Conservation (phyloP, 176 grass and related monocot species). For the Cenchrus americanus region DNA sequence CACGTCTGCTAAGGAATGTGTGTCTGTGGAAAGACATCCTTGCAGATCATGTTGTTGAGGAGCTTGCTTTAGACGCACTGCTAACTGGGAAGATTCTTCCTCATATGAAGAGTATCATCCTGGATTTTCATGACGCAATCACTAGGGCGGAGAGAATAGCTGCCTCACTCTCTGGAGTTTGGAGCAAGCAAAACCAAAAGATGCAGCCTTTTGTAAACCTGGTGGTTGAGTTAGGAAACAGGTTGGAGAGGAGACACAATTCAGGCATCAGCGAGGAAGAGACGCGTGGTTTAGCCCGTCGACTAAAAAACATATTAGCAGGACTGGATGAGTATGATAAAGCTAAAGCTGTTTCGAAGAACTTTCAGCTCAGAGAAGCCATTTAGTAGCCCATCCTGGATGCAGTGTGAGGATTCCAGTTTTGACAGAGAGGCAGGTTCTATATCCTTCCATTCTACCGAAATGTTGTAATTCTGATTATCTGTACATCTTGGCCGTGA, state of each 20-base stretch:
- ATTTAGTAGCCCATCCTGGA: conserved; percentile 61
- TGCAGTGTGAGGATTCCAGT: conserved; percentile 30
- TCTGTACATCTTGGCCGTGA: conserved; percentile 39
- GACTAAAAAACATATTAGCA: conserved; percentile 76
- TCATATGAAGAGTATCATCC: conserved; percentile 81
- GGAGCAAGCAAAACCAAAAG: conserved; percentile 53
- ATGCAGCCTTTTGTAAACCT: conserved; percentile 69
- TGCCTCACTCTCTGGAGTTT: conserved; percentile 60
- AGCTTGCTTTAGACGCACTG: conserved; percentile 81
- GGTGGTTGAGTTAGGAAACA: conserved; percentile 71
- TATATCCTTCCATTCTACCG: conserved; percentile 26
- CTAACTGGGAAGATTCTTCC: conserved; percentile 86
- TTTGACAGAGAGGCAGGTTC: conserved; percentile 43
- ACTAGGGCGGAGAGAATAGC: conserved; percentile 76
- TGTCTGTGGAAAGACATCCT: conserved; percentile 93
- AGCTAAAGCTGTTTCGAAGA: conserved; percentile 74
- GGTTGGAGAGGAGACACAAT: conserved; percentile 61
- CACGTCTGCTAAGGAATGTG: conserved; percentile 81
- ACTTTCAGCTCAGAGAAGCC: conserved; percentile 89
- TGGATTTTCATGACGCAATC: conserved; percentile 81
- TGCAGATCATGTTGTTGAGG: conserved; percentile 67
- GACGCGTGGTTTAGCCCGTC: conserved; percentile 63
- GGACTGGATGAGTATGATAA: conserved; percentile 83
- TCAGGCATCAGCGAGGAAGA: conserved; percentile 69
- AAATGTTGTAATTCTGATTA: conserved; percentile 39